These are phyloP conservation scores for Euphrasia arctica DNA, from an alignment of 305 asterid species.

Conservation along the genomic window DNA sequence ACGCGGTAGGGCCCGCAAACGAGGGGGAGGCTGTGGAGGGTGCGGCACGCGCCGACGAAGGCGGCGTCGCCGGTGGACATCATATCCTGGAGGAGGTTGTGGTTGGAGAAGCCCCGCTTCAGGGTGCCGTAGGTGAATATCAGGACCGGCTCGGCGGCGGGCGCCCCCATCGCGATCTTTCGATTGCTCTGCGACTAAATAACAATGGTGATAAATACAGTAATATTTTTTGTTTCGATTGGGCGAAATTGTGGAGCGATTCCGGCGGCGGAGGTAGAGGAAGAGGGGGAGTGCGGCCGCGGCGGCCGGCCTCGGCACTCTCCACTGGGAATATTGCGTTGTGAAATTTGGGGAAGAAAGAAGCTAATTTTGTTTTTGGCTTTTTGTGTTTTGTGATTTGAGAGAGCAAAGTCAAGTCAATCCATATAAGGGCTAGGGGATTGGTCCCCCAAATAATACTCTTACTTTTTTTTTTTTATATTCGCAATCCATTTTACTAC, in stretches of 20 bases:
- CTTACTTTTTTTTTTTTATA: no score
- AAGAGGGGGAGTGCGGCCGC: not conserved
- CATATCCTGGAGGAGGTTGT: conserved; percentile 51
- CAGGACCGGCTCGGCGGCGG: conserved; percentile 28
- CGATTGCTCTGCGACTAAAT: not conserved
- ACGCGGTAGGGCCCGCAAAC: conserved; percentile 83
- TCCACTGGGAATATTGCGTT: not conserved
- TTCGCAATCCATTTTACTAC: no score
- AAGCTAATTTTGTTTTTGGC: not conserved
- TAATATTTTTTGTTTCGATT: not conserved
- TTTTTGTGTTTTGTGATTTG: not conserved
- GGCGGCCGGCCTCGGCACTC: not conserved
- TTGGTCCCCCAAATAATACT: no score
- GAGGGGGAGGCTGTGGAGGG: conserved; percentile 52
- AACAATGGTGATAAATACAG: not conserved
- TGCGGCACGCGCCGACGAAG: conserved; percentile 47
- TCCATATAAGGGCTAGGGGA: no score
- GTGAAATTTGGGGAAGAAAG: not conserved
- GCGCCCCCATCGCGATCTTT: conserved; percentile 22
- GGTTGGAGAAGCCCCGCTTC: conserved; percentile 75
- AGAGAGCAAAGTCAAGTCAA: not conserved
- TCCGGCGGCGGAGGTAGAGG: not conserved
- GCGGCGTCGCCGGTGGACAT: conserved; percentile 66
- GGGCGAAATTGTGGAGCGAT: not conserved
- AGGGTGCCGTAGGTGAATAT: conserved; percentile 79